These are phyloP conservation scores for Trypanosoma lewisi DNA, from an alignment of 208 protist genomes.

Conservation along the genomic window DNA sequence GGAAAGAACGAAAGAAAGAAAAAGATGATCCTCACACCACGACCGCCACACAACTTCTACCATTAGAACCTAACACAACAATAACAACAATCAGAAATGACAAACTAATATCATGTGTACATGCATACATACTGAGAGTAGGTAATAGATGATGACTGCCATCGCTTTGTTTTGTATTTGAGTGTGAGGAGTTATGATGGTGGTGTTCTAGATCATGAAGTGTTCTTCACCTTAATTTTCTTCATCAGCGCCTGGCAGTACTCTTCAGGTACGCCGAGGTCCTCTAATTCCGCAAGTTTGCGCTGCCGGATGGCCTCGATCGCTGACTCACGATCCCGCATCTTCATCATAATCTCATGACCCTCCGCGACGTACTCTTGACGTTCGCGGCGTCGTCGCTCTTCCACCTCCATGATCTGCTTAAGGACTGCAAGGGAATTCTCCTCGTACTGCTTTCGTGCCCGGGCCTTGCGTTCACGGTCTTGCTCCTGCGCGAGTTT, in stretches of 20 bases:
- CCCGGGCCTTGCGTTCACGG: slow-evolving; percentile 46
- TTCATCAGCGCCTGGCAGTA: slow-evolving; percentile 69
- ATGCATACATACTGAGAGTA: no score
- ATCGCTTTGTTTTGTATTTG: neutral
- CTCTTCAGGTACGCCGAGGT: slow-evolving; percentile 75
- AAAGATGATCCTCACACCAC: neutral
- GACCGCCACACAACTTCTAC: neutral
- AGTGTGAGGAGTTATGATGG: neutral
- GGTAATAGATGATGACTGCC: no score
- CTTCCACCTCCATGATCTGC: slow-evolving; percentile 92
- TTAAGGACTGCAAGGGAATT: slow-evolving; percentile 81
- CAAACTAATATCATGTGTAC: no score
- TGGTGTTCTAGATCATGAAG: neutral
- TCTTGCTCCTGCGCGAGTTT: slow-evolving; percentile 79
- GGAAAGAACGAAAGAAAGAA: slow-evolving; percentile 15
- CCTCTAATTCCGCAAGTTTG: slow-evolving; percentile 77
- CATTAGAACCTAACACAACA: neutral
- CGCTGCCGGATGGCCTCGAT: slow-evolving; percentile 86
- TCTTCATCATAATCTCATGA: slow-evolving; percentile 58
- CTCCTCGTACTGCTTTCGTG: slow-evolving; percentile 65
- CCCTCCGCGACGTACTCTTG: slow-evolving; percentile 92
- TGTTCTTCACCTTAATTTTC: slow-evolving; percentile 34
- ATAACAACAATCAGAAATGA: no score
- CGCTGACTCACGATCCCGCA: slow-evolving; percentile 73
- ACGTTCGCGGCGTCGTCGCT: slow-evolving; percentile 75